Percentiles rank a stretch among this genome's conserved stretches.
Conservation (phyloP, 2,329 filamentous ascomycete species). For the Penicillium thymicola region DNA sequence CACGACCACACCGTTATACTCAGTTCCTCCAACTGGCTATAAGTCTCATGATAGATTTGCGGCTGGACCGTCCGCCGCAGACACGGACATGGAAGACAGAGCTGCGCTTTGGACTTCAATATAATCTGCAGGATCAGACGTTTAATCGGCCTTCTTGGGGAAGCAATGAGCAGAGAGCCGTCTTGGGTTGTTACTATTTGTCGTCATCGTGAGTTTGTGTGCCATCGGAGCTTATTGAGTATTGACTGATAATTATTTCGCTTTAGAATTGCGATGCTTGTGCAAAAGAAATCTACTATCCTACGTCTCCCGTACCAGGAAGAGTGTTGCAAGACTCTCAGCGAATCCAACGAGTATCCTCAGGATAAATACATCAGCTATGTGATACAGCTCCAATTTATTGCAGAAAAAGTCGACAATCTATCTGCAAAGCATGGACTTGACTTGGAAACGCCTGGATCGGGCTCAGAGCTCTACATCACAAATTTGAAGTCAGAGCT, state of each 20-base stretch:
- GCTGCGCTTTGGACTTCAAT: background rate
- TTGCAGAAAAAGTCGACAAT: background rate
- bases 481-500: background rate
- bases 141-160: background rate
- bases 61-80: background rate
- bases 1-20: background rate
- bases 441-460: background rate
- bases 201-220: background rate
- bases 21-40: background rate
- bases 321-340: background rate
- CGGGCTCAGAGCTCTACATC: background rate
- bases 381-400: background rate
- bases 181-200: background rate
- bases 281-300: background rate
- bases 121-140: background rate
- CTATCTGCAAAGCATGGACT: background rate
- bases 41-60: background rate
- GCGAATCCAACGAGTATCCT: background rate
- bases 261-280: background rate
- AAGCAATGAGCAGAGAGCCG: background rate
- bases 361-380: background rate
- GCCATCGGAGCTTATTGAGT: too few species aligned
- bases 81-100: background rate
- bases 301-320: background rate
- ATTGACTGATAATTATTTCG: background rate